Percentiles rank a stretch among this genome's conserved stretches.
phyloP scores from a whole-genome alignment of 257 asterid species.

The Cynanchum wilfordii region DNA sequence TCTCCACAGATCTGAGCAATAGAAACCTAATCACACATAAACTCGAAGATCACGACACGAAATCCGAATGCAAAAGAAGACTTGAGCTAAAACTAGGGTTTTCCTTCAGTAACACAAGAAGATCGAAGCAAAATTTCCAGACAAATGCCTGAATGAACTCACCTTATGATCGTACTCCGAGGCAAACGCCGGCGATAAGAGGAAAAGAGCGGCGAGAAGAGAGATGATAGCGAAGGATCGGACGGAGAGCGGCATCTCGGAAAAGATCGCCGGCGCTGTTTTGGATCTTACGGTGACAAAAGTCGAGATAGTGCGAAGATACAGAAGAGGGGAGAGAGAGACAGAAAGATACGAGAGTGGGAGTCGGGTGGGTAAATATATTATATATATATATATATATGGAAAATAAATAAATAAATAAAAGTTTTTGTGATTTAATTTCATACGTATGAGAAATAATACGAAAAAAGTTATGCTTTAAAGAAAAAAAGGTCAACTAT shows the following conservation, averaged over 20 bases:
- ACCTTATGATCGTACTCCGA: conserved; percentile 53
- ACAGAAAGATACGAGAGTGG: not conserved
- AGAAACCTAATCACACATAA: not conserved
- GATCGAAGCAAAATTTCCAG: not conserved
- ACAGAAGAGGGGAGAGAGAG: not conserved
- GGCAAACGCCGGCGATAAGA: conserved; percentile 34
- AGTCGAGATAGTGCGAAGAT: not conserved
- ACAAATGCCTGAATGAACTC: not conserved
- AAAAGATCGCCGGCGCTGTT: conserved; percentile 29
- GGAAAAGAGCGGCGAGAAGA: conserved; percentile 17
- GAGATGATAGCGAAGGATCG: conserved; percentile 20
- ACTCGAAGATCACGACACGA: conserved; percentile 10
- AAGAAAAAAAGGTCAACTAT: too few relatives aligned
- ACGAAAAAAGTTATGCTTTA: not conserved
- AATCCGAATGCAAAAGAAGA: not conserved
- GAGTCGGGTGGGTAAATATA: not conserved
- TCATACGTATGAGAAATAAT: not conserved
- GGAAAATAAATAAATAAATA: not conserved
- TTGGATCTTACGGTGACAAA: conserved; percentile 16
- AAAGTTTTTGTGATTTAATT: not conserved
- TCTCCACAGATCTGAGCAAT: conserved; percentile 21
- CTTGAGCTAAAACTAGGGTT: not conserved
- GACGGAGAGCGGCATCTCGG: conserved; percentile 30
- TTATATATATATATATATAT: not conserved
- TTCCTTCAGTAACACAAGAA: conserved; percentile 2